phyloP scores from a whole-genome alignment of 108 stramenopile species.

The Nitzschia inconspicua region DNA sequence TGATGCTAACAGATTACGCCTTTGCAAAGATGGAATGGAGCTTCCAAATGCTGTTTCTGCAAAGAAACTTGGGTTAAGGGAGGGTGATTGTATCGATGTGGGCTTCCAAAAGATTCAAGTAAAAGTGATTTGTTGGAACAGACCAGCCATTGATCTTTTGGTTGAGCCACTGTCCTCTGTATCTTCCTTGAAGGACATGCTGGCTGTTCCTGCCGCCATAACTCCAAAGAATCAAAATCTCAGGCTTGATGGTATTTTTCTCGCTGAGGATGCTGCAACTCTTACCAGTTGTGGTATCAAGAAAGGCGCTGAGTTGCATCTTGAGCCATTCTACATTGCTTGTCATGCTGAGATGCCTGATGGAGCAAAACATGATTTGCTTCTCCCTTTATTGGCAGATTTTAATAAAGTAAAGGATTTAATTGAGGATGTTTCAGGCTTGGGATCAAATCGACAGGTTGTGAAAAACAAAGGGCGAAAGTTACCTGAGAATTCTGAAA shows the following conservation, averaged over 20 bases:
- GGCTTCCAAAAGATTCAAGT: constrained; percentile 10
- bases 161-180: too few relatives aligned
- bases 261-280: too few relatives aligned
- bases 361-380: not conserved
- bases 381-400: not conserved
- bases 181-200: too few relatives aligned
- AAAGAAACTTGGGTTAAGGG: constrained; percentile 16
- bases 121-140: constrained; percentile 11
- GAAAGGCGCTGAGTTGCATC: constrained; percentile 16
- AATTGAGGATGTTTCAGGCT: constrained; percentile 13
- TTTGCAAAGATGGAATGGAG: constrained; percentile 7
- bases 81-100: constrained; percentile 7
- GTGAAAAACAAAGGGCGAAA: constrained; percentile 12
- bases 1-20: not conserved
- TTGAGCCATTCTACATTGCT: constrained; percentile 12
- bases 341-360: constrained; percentile 18
- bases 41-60: not conserved
- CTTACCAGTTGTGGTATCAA: too few relatives aligned
- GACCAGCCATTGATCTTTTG: not conserved
- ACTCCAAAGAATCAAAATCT: too few relatives aligned
- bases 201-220: too few relatives aligned
- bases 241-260: too few relatives aligned
- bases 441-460: constrained; percentile 3
- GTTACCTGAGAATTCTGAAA: not conserved
- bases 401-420: constrained; percentile 2